Evolutionary conservation across 768 basidiomycete genomes (phyloP), one percentile per base, ranked within the genome.

Genomic region (Tylopilus balloui): DNA sequence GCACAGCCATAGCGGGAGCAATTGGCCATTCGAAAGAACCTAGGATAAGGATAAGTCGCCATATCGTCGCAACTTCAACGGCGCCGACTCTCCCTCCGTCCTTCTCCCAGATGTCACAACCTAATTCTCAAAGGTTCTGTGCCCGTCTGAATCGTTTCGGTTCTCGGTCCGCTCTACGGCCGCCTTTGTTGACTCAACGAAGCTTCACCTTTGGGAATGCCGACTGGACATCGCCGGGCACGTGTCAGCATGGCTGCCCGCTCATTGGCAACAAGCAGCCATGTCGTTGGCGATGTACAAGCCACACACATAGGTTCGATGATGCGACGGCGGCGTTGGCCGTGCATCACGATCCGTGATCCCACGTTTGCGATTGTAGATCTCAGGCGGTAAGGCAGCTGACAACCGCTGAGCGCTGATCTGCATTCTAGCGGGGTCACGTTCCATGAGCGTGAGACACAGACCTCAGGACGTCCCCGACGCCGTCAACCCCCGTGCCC

Each of bases 71-170:
- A 60, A 23, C 32, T 34, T 47, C 36, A 11, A 49, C 52, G 45
- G 58, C 55, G 52, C 59, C 59, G 59, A 60, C 42, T 13, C 3
- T 45, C 23, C 48, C 54, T 13, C 42, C 41, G 49, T 14, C 32
- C 28, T 27, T 15, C n/a, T 44, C 47, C 29, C 42, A 27, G 28
- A 45, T 12, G 35, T 29, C 4, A 15, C 12, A 19, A n/a, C 44
- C 19, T 6, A 15, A 7, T 21, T 34, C 14, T 47, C 28, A 12
- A 24, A n/a, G 4, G 10, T 12, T 24, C 11, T 24, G 31, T 15
- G 27, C n/a, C 25, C 13, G 1, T 3, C 11, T 6, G 15, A 5
- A 9, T 27, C 25, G 25, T 27, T 27, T 20, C 21, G 20, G 14
- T n/a, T 13, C 7, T 39, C 19, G 20, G 6, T 10, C 31, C 48